Evolutionary conservation across 106 monocot genomes (phyloP).

Genomic region (Dendrobium officinale): DNA sequence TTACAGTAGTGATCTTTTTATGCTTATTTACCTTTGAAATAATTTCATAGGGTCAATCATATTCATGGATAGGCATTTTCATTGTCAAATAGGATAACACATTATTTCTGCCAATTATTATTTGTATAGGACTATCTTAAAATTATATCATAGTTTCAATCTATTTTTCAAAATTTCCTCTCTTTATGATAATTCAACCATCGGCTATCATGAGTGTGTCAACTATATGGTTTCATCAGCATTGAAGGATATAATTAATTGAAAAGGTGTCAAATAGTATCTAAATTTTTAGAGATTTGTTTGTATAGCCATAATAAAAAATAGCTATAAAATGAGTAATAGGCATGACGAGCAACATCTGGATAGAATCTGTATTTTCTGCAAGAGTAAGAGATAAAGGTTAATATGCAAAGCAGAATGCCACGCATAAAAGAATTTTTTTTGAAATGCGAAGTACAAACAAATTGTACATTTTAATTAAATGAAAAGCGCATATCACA

Average conservation of each 20-base stretch:
- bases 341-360: no score
- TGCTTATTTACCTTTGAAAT: background rate
- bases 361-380: no score
- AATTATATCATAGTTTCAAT: background rate
- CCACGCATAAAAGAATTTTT: no score
- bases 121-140: background rate
- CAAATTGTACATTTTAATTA: no score
- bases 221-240: background rate
- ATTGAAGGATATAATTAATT: background rate
- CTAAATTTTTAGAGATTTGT: background rate
- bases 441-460: no score
- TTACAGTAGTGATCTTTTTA: background rate
- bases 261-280: background rate
- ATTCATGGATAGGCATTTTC: background rate
- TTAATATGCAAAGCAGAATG: no score
- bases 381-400: no score
- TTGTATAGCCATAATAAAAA: background rate
- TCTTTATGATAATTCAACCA: background rate
- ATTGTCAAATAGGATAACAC: background rate
- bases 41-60: background rate
- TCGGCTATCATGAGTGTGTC: background rate
- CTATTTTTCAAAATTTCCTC: background rate
- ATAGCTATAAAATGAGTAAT: no score
- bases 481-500: no score
- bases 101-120: background rate